A percentile compares a stretch with the other conserved stretches of the same genome.
These are phyloP conservation scores for Ophiostoma sp. DNA, from an alignment of 2,329 filamentous ascomycete genomes.

Conservation along the genomic window DNA sequence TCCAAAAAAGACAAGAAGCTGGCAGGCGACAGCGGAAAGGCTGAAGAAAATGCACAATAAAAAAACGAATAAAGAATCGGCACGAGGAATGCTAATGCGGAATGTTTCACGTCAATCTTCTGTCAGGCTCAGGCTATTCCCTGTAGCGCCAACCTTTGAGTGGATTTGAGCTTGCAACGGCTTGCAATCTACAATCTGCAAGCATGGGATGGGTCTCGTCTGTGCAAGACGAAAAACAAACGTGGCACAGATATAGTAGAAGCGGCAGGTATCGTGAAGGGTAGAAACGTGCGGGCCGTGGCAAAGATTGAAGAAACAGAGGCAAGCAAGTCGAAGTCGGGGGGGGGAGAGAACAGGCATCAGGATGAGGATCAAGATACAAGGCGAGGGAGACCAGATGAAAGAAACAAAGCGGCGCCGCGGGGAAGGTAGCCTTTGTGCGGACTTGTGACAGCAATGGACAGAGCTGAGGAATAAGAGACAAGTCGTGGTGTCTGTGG, in stretches of 20 bases:
- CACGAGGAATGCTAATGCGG: not conserved
- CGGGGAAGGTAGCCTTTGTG: conserved; percentile 12
- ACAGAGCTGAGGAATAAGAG: not conserved
- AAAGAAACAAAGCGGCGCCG: conserved; percentile 16
- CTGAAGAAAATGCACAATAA: conserved; percentile 2
- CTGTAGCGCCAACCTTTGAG: conserved; percentile 7
- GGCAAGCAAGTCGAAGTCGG: not conserved
- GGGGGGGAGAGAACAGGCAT: not conserved
- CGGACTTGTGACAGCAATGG: conserved; percentile 1
- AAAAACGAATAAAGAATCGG: not conserved
- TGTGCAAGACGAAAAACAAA: conserved; percentile 15
- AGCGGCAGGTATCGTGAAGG: not conserved
- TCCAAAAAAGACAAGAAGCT: not conserved
- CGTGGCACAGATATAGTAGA: not conserved
- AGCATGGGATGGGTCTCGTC: conserved; percentile 1
- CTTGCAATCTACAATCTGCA: not conserved
- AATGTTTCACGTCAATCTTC: conserved; percentile 12
- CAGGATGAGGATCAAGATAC: not conserved
- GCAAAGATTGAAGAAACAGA: not conserved
- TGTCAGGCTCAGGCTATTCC: not conserved
- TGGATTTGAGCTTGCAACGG: not conserved
- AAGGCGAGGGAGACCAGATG: conserved; percentile 5
- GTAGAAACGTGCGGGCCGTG: not conserved
- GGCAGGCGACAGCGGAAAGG: conserved; percentile 3
- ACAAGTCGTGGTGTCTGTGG: not conserved